Percentiles rank a stretch among this genome's conserved stretches.
Conservation (phyloP, 345 rosid genomes). For the Eucalyptus shirleyi region DNA sequence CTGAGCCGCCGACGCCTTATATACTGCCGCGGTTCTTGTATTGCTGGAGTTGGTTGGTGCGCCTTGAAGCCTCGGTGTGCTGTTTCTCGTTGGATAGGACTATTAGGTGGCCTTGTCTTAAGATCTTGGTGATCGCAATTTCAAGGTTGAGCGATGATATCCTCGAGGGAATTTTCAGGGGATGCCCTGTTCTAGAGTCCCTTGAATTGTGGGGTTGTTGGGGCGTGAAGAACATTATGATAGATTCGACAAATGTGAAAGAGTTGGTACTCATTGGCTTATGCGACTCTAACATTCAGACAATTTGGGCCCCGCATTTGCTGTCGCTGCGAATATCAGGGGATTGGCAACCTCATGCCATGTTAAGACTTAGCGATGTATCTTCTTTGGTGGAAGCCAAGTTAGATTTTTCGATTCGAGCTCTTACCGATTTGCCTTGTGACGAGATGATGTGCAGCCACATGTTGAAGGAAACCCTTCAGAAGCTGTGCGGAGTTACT, state of each 20-base stretch:
- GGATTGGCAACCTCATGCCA: not conserved
- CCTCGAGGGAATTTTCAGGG: not conserved
- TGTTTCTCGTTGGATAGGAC: not conserved
- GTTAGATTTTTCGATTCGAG: too few species aligned
- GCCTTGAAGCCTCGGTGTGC: rapidly evolving
- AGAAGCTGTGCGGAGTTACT: too few species aligned
- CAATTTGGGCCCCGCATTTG: not conserved
- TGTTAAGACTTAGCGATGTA: not conserved
- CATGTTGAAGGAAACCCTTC: rapidly evolving
- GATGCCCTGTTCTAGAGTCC: not conserved
- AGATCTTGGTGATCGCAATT: not conserved
- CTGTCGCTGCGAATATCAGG: not conserved
- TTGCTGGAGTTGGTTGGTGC: not conserved
- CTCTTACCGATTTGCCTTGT: too few species aligned
- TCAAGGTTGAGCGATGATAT: not conserved
- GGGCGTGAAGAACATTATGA: not conserved
- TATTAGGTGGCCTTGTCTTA: not conserved
- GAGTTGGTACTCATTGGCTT: rapidly evolving
- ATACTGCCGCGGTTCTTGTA: too few species aligned
- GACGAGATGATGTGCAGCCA: too few species aligned
- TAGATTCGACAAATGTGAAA: not conserved
- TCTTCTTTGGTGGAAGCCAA: too few species aligned
- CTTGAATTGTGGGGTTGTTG: not conserved
- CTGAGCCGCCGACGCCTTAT: rapidly evolving
- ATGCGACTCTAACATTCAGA: not conserved